These are phyloP conservation scores for Metschnikowia baotianmanensis DNA, from an alignment of 805 yeast species.

Conservation along the genomic window DNA sequence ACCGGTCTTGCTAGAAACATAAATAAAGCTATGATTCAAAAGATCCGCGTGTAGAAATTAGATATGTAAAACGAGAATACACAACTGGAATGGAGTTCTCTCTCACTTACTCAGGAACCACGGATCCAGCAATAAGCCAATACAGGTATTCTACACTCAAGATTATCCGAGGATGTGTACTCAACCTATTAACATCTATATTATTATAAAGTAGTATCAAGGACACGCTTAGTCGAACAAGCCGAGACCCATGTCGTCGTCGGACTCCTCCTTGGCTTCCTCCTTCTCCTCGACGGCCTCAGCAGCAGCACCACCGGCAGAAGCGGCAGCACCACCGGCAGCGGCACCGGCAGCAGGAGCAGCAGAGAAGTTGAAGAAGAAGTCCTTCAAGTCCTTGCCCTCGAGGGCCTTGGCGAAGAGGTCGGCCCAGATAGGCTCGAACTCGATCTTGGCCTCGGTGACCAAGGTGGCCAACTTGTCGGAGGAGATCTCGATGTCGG, in stretches of 20 bases:
- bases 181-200: slow-evolving; percentile 10
- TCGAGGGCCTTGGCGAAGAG: slow-evolving; percentile 48
- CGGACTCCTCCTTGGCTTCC: slow-evolving; percentile 44
- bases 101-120: too few species aligned
- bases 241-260: slow-evolving; percentile 33
- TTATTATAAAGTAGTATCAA: slow-evolving; percentile 22
- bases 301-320: slow-evolving; percentile 70
- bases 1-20: too few species aligned
- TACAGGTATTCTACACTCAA: neutral
- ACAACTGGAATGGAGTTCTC: too few species aligned
- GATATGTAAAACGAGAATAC: too few species aligned
- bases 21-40: too few species aligned
- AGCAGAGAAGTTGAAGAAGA: slow-evolving; percentile 48
- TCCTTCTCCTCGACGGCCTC: slow-evolving; percentile 68
- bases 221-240: slow-evolving; percentile 34
- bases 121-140: neutral
- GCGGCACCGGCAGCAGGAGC: slow-evolving; percentile 61
- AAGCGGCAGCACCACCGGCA: slow-evolving; percentile 66
- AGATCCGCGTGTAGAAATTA: too few species aligned
- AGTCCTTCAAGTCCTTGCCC: slow-evolving; percentile 46
- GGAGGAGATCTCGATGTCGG: slow-evolving; percentile 45
- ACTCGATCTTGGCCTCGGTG: slow-evolving; percentile 42
- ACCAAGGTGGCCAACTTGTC: slow-evolving; percentile 44
- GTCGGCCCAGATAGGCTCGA: slow-evolving; percentile 48
- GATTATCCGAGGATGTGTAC: slow-evolving; percentile 4